Evolutionary conservation across 2,329 filamentous ascomycete genomes (phyloP).

Genomic region (Penicillium vulpinum): DNA sequence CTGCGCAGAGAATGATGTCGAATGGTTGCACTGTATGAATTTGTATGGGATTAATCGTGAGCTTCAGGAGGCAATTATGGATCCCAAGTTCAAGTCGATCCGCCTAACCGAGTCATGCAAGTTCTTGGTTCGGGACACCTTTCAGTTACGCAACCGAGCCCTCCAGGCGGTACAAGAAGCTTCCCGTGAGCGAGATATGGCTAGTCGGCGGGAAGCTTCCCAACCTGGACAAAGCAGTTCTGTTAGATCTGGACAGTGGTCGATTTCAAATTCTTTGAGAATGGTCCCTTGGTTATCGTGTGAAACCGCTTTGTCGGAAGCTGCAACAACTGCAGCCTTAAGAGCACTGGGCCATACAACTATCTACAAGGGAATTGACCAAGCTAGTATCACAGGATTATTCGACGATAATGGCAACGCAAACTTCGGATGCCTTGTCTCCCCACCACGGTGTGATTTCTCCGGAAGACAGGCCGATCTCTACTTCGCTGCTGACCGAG

Average conservation of each 20-base stretch:
- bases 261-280: neutral
- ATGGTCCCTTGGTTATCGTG: neutral
- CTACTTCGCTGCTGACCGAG: neutral
- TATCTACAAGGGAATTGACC: neutral
- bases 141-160: neutral
- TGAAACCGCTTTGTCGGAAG: neutral
- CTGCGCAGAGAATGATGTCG: neutral
- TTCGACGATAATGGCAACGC: neutral
- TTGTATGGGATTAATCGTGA: neutral
- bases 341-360: neutral
- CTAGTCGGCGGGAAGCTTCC: neutral
- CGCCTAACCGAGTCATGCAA: neutral
- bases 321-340: neutral
- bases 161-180: neutral
- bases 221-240: neutral
- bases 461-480: neutral
- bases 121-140: neutral
- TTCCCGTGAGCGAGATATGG: neutral
- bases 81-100: neutral
- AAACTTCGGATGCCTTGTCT: neutral
- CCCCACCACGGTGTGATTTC: too few relatives aligned
- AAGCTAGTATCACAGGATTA: neutral
- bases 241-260: neutral
- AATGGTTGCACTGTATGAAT: neutral
- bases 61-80: neutral